phyloP scores from a whole-genome alignment of 139 green algal species.

The Chlamydomonas sp. region DNA sequence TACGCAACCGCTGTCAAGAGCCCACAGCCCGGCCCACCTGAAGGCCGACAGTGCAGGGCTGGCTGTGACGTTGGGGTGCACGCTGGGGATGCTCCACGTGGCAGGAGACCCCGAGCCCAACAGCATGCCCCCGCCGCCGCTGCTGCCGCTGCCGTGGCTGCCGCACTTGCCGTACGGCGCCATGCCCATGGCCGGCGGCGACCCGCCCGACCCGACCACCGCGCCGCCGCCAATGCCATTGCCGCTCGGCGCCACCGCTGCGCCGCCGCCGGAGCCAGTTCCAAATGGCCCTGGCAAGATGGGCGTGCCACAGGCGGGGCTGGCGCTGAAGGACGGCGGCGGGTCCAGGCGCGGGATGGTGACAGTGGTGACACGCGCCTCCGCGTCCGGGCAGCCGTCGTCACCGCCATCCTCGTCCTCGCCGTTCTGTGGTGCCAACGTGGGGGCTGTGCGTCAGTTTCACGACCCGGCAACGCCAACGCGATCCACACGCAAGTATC shows the following conservation, averaged over 20 bases:
- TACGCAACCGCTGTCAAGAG: too few species aligned
- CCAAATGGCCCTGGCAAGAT: background rate
- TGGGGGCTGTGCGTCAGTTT: background rate
- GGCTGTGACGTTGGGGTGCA: constrained; percentile 17
- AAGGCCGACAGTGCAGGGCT: constrained; percentile 27
- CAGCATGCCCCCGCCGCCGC: background rate
- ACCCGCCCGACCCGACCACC: background rate
- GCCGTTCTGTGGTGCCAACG: background rate
- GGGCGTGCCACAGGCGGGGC: constrained; percentile 27
- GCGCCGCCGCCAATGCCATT: background rate
- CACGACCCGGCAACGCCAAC: background rate
- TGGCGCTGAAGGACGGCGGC: background rate
- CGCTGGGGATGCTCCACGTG: constrained; percentile 9
- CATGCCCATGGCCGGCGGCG: background rate
- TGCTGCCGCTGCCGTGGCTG: background rate
- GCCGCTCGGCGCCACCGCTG: background rate
- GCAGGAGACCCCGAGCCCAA: background rate
- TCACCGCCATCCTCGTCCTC: constrained; percentile 14
- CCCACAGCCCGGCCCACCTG: background rate
- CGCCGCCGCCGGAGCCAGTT: background rate
- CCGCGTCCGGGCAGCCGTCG: background rate
- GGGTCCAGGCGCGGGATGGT: constrained; percentile 12
- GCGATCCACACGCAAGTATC: too few species aligned
- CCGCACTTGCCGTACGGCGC: background rate
- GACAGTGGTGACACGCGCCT: constrained; percentile 3